A percentile compares a stretch with the other conserved stretches of the same genome.
phyloP scores from a whole-genome alignment of 2,329 filamentous ascomycete genomes.

The Fusarium albosuccineum region DNA sequence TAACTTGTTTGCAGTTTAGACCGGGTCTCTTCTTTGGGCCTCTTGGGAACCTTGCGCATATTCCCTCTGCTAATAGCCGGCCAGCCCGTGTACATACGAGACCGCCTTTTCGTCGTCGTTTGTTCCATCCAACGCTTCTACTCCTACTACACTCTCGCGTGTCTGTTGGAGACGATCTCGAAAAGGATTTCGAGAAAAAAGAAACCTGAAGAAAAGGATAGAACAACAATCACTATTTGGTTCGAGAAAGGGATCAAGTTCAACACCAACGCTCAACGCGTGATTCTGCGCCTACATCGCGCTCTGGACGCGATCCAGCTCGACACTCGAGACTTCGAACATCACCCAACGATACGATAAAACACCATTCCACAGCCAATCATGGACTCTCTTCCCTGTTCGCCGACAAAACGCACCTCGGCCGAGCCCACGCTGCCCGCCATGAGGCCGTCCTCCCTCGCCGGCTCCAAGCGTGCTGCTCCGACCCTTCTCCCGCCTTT shows the following conservation, averaged over 20 bases:
- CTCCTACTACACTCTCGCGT: slow-evolving; percentile 6
- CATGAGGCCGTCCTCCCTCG: slow-evolving; percentile 44
- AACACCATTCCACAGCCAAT: slow-evolving; percentile 1
- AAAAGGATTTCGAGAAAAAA: not conserved
- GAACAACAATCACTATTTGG: not conserved
- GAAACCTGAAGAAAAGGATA: not conserved
- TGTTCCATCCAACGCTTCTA: slow-evolving; percentile 10
- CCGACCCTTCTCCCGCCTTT: slow-evolving; percentile 82
- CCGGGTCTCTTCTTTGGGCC: slow-evolving; percentile 28
- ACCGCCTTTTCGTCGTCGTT: slow-evolving; percentile 29
- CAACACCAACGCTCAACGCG: slow-evolving; percentile 14
- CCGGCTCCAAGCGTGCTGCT: slow-evolving; percentile 71
- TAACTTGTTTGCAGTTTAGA: slow-evolving; percentile 2
- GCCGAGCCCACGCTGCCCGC: slow-evolving; percentile 53
- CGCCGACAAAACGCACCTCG: slow-evolving; percentile 49
- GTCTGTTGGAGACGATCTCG: not conserved
- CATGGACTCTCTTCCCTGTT: slow-evolving; percentile 55
- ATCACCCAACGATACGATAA: slow-evolving; percentile 9
- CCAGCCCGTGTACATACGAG: slow-evolving; percentile 19
- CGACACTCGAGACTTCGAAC: slow-evolving; percentile 13
- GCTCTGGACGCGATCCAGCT: slow-evolving; percentile 34
- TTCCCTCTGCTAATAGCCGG: slow-evolving; percentile 3
- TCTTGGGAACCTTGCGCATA: not conserved
- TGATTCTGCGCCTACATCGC: slow-evolving; percentile 15
- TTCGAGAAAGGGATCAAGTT: slow-evolving; percentile 4